Percentiles rank a stretch among this genome's conserved stretches.
Conservation (phyloP, 305 asterid genomes). For the Ilex paraguariensis region DNA sequence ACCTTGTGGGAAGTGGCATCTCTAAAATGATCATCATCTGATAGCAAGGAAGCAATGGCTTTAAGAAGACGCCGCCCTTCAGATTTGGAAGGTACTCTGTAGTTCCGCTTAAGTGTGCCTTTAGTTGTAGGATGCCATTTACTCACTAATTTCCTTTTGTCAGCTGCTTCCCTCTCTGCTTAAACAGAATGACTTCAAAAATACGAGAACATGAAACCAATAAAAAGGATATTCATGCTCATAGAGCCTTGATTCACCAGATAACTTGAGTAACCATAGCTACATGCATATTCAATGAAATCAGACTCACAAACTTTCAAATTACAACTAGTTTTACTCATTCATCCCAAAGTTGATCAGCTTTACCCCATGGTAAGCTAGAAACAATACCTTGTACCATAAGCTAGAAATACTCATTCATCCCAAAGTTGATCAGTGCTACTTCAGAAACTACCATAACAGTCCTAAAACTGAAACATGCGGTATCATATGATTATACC, state of each 20-base stretch:
- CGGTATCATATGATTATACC: no score
- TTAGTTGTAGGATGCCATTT: constrained; percentile 99
- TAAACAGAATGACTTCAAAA: constrained; percentile 8
- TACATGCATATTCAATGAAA: no score
- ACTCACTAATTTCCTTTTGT: constrained; percentile 77
- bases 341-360: neutral
- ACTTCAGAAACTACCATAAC: no score
- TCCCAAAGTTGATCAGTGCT: no score
- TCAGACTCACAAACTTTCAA: no score
- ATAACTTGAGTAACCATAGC: no score
- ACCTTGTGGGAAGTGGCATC: constrained; percentile 99
- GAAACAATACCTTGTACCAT: no score
- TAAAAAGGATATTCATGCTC: neutral
- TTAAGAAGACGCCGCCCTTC: constrained; percentile 83
- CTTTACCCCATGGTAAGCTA: no score
- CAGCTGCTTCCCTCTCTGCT: constrained; percentile 82
- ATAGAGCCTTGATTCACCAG: no score
- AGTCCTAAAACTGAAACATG: no score
- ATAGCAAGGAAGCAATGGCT: constrained; percentile 74
- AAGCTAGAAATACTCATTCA: no score
- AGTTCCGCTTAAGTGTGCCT: constrained; percentile 88
- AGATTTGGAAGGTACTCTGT: constrained; percentile 71
- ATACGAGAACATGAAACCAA: constrained; percentile 7
- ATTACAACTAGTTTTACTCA: neutral
- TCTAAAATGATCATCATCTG: constrained; percentile 89